phyloP scores from a whole-genome alignment of 495 filamentous ascomycete species.

The Lindgomyces ingoldianus region DNA sequence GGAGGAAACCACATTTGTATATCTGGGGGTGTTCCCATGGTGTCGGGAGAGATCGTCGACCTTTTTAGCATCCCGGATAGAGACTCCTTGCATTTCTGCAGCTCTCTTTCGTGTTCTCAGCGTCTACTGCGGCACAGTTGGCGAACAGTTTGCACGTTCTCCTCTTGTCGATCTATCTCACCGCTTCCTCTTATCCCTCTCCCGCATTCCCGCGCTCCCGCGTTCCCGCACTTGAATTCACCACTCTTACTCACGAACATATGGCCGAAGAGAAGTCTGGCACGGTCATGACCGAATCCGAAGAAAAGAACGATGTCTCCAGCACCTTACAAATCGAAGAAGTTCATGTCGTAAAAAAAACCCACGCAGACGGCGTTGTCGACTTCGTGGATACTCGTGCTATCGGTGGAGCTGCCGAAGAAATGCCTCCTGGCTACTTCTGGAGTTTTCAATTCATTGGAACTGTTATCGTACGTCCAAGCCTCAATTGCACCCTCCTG shows the following conservation, averaged over 20 bases:
- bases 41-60: no score
- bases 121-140: no score
- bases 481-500: neutral
- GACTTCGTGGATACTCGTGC: slow-evolving; percentile 36
- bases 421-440: slow-evolving; percentile 41
- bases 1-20: no score
- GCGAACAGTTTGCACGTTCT: no score
- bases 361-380: slow-evolving; percentile 32
- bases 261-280: slow-evolving; percentile 16
- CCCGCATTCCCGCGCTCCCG: neutral
- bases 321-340: slow-evolving; percentile 12
- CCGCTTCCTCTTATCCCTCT: neutral
- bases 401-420: slow-evolving; percentile 34
- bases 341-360: slow-evolving; percentile 34
- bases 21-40: no score
- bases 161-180: no score
- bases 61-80: no score
- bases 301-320: slow-evolving; percentile 12
- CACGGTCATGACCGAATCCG: slow-evolving; percentile 19
- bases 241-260: neutral
- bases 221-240: neutral
- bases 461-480: slow-evolving; percentile 31
- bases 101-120: no score
- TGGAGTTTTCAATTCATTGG: slow-evolving; percentile 38
- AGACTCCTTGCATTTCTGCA: no score